These are phyloP conservation scores for Chytriomyces sp. DNA, from an alignment of 192 early-diverging fungal species.

Conservation along the genomic window DNA sequence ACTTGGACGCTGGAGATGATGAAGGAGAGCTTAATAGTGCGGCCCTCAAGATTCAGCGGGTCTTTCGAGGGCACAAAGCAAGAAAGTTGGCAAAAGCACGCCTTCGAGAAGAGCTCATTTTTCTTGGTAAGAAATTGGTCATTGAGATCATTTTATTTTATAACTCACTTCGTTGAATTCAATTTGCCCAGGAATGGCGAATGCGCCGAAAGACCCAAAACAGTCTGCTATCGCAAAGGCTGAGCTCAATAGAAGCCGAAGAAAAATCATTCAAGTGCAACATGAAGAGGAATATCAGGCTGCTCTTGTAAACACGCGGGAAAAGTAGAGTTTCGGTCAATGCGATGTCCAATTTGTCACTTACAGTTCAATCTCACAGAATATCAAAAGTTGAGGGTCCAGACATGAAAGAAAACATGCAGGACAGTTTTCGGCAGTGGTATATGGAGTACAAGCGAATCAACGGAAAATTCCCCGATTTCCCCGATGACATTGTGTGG, in stretches of 20 bases:
- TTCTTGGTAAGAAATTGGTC: constrained; percentile 43
- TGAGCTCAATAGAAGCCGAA: constrained; percentile 48
- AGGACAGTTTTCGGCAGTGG: constrained; percentile 65
- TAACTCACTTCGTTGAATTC: too few relatives aligned
- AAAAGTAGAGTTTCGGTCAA: constrained; percentile 49
- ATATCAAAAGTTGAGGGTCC: constrained; percentile 63
- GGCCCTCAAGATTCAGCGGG: constrained; percentile 54
- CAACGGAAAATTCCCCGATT: constrained; percentile 63
- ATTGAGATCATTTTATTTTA: too few relatives aligned
- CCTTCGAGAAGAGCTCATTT: constrained; percentile 53
- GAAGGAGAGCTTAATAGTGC: constrained; percentile 54
- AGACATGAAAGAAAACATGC: constrained; percentile 64
- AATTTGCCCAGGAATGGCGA: constrained; percentile 42
- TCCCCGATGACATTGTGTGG: constrained; percentile 58
- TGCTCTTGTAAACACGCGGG: constrained; percentile 57
- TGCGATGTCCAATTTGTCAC: not conserved
- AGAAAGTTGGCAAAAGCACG: constrained; percentile 41
- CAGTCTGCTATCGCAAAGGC: constrained; percentile 41
- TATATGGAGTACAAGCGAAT: constrained; percentile 66
- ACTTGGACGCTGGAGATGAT: constrained; percentile 56
- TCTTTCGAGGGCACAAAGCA: constrained; percentile 57
- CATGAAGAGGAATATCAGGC: constrained; percentile 66
- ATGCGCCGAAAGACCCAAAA: constrained; percentile 36
- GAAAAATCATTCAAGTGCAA: constrained; percentile 60
- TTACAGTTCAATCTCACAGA: constrained; percentile 22